Evolutionary conservation across 2,329 filamentous ascomycete species (phyloP).

Genomic region (Trichoderma koningiopsis): DNA sequence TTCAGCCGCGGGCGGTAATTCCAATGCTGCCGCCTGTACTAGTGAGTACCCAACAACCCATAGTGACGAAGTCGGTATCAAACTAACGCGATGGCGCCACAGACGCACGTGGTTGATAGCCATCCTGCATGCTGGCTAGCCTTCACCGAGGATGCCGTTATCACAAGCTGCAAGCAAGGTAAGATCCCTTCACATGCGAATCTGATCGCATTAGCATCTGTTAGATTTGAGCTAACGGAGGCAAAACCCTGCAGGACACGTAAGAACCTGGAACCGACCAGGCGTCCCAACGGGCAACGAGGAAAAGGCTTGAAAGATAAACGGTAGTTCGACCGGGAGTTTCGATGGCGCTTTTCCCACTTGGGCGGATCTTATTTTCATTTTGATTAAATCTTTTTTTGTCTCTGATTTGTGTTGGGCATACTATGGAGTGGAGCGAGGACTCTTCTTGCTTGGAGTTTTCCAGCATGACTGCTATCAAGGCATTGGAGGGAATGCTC

Average conservation of each 20-base stretch:
- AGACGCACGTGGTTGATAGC: constrained; percentile 81
- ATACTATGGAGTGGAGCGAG: background rate
- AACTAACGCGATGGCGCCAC: constrained; percentile 17
- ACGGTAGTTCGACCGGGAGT: constrained; percentile 7
- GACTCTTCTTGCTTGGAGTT: constrained; percentile 2
- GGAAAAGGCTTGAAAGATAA: background rate
- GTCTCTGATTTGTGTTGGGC: background rate
- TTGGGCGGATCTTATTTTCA: background rate
- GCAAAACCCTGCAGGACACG: constrained; percentile 59
- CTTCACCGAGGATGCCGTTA: constrained; percentile 92
- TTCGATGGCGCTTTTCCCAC: background rate
- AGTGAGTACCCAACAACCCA: constrained; percentile 52
- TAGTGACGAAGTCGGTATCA: background rate
- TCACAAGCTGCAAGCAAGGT: constrained; percentile 92
- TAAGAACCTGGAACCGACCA: constrained; percentile 74
- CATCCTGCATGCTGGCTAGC: constrained; percentile 88
- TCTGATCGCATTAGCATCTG: background rate
- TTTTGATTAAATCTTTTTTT: background rate
- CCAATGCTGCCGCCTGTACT: constrained; percentile 89
- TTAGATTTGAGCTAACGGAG: constrained; percentile 27
- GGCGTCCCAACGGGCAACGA: constrained; percentile 21
- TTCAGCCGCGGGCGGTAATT: constrained; percentile 81
- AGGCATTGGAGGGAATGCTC: background rate
- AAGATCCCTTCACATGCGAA: constrained; percentile 39
- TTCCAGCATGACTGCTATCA: background rate